These are phyloP conservation scores for Anethum foeniculum DNA, from an alignment of 140 eudicot genomes.

Conservation along the genomic window DNA sequence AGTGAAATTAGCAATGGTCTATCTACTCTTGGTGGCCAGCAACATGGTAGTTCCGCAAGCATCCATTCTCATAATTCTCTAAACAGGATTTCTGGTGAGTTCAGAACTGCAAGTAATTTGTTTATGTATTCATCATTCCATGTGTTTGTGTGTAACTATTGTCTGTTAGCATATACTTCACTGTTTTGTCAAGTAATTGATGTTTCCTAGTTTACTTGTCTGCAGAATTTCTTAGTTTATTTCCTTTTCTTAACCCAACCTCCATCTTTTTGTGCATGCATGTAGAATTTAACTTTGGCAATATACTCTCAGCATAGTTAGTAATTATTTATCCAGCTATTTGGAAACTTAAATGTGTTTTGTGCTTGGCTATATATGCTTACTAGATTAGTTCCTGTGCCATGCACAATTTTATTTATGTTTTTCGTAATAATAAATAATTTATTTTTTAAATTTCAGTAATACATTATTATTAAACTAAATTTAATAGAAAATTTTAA, in stretches of 20 bases:
- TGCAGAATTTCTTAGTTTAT: neutral
- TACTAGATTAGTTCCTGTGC: neutral
- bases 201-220: neutral
- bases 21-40: constrained; percentile 36
- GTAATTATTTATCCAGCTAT: neutral
- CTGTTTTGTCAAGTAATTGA: neutral
- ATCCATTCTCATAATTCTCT: constrained; percentile 28
- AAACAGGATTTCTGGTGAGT: constrained; percentile 53
- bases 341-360: neutral
- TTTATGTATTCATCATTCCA: neutral
- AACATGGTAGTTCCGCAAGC: constrained; percentile 37
- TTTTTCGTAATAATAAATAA: too few species aligned
- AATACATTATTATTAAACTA: too few species aligned
- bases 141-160: neutral
- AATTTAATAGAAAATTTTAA: too few species aligned
- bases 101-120: neutral
- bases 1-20: constrained; percentile 44
- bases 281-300: neutral
- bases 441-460: too few species aligned
- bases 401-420: too few species aligned
- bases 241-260: neutral
- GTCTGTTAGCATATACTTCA: neutral
- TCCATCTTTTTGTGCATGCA: neutral
- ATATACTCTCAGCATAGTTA: neutral
- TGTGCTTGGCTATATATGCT: neutral